Evolutionary conservation across 768 basidiomycete species (phyloP).

Genomic region (Mycena chlorophos): DNA sequence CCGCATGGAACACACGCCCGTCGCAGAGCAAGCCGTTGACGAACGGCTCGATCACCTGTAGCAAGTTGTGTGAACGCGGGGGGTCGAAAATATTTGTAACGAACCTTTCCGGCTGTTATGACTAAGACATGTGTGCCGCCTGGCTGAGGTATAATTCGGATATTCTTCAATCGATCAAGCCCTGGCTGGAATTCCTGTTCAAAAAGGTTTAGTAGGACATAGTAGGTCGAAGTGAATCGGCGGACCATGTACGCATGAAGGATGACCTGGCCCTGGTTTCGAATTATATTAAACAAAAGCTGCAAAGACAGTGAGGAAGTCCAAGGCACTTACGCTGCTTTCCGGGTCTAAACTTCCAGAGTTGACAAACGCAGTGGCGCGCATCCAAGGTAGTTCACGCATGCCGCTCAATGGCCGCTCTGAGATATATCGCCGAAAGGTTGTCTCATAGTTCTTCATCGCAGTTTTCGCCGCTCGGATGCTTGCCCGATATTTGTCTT

Average conservation of each 20-base stretch:
- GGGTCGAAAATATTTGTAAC: too few species aligned
- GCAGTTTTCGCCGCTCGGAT: too few species aligned
- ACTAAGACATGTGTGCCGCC: background rate
- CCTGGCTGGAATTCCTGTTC: background rate
- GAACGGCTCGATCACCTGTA: background rate
- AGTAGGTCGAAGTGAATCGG: background rate
- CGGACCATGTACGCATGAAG: background rate
- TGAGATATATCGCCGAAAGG: too few species aligned
- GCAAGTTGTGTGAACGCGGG: too few species aligned
- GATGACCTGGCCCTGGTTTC: background rate
- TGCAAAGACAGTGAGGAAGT: background rate
- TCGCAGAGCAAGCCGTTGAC: background rate
- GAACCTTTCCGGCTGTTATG: background rate
- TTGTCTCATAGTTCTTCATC: too few species aligned
- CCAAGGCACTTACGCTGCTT: background rate
- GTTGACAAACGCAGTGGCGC: too few species aligned
- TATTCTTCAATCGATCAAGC: background rate
- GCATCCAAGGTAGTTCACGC: too few species aligned
- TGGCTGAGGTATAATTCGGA: background rate
- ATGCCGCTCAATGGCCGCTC: too few species aligned
- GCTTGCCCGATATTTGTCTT: too few species aligned
- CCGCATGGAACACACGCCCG: constrained; percentile 32
- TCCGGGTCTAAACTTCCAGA: background rate
- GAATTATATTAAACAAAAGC: background rate
- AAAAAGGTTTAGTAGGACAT: background rate